Conservation (phyloP, 257 asterid species). For the Solanum medicagineum region DNA sequence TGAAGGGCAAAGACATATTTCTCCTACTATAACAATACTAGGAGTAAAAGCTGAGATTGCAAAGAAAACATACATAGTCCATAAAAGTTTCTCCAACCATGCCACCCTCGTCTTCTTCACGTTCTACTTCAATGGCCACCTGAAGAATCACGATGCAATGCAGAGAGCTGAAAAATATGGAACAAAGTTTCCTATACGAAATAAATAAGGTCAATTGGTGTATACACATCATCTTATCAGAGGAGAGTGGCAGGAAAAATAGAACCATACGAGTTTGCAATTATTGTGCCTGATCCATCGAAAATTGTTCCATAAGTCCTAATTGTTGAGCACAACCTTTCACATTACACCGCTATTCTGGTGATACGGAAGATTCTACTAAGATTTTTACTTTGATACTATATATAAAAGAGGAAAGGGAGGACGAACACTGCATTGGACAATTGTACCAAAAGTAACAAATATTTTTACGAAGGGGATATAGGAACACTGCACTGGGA, state of each 20-base stretch:
- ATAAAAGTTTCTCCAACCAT: constrained; percentile 90
- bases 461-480: not conserved
- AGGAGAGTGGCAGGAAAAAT: not conserved
- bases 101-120: constrained; percentile 99
- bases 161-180: not conserved
- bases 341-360: not conserved
- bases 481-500: not conserved
- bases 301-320: not conserved
- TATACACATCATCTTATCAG: not conserved
- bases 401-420: not conserved
- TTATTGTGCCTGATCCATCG: not conserved
- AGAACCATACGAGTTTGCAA: not conserved
- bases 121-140: constrained; percentile 94
- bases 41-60: not conserved
- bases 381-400: not conserved
- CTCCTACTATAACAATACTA: not conserved
- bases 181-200: not conserved
- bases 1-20: not conserved
- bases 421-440: not conserved
- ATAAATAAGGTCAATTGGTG: not conserved
- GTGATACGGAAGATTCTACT: not conserved
- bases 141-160: constrained; percentile 14
- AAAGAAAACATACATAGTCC: constrained; percentile 54
- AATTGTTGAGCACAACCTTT: not conserved
- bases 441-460: not conserved